Evolutionary conservation across 2,329 filamentous ascomycete species (phyloP), one percentile per base, ranked within the genome.

Genomic region (Aspergillus felis): DNA sequence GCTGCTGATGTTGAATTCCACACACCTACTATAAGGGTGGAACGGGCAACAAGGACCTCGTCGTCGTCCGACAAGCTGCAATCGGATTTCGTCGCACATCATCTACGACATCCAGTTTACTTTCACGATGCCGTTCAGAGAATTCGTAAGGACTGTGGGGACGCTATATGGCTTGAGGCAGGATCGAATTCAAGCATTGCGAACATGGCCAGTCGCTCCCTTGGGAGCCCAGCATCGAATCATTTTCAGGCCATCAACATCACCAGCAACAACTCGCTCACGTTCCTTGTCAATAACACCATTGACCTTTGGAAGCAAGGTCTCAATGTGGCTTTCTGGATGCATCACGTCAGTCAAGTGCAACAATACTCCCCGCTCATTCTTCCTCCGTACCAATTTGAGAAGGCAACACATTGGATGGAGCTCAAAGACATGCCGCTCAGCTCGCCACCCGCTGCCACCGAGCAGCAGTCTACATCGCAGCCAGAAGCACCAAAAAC

Each of bases 341-440:
- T 66, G 0, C 72, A 76, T 47, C 72, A 73, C 47, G 12, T 24
- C 1, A 29, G 4, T 0, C 74, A 79, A 53, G 69, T 57, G 0
- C 1, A n/a, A 1, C 51, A 66, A 1, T 74, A 72, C 57, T 8
- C 53, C 0, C 49, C 55, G 3, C 5, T 76, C 3, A 32, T 71
- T 0, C 64, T 80, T 0, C 78, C 77, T 0, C 74, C 76, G 0
- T 79, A 79, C 55, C 77, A 79, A 47, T 79, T 80, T 56, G 76
- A 78, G 14, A 71, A 74, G 46, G 49, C 64, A 0, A 51, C 62
- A 0, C 76, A 78, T 57, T 79, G 76, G 76, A 41, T 78, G 3
- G 68, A 74, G 2, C 52, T 74, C 3, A 74, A 32, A 47, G 38
- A 27, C 4, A 28, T 27, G 59, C 64, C 53, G 28, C 22, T 3